Evolutionary conservation across 2,329 filamentous ascomycete species (phyloP), one percentile per base, ranked within the genome.

Genomic region (Talaromyces sp.): DNA sequence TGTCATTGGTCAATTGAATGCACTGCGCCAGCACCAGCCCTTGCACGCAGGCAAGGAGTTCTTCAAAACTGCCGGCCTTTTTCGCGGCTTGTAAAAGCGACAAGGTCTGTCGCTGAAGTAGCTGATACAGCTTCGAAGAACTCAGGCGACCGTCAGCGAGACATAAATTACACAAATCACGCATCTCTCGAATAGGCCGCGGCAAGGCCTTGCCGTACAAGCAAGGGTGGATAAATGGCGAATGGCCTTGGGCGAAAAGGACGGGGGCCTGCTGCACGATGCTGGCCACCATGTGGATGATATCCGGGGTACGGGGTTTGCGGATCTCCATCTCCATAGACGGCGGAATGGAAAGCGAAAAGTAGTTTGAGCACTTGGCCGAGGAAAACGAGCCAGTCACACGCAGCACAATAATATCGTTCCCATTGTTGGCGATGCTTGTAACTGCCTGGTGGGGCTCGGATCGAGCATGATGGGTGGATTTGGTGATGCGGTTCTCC

Each of bases 161-260:
- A 57, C 68, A 63, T 1, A 69, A 51, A 34, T 61, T 65, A 59
- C 70, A 71, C 18, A 72, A 58, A 3, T 57, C 34, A 31, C 66
- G 63, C 5, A 68, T 60, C 9, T 72, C 65, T 5, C 53, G 63
- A 9, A 71, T 65, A 2, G 65, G 53, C 7, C 63, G 63, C 7
- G 64, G 58, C 6, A 55, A 40, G 9, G 47, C 44, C 6, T 34
- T 55, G 8, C 63, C 44, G 42, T 67, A 68, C 9, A 69, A 27
- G 18, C 66, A 66, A 1, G 69, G 68, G 40, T 71, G 70, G 9
- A 72, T 66, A 34, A 72, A 72, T 9, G 65, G 34, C 0, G 68
- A 69, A 50, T 70, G 68, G 14, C 59, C 61, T 18, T 56, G 23
- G 4, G 66, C 63, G 40, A 70, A 72, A 2, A 54, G 33, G 1